A percentile compares a stretch with the other conserved stretches of the same genome.
Conservation (phyloP, 192 early-diverging fungal species). For the Podila epicladia region DNA sequence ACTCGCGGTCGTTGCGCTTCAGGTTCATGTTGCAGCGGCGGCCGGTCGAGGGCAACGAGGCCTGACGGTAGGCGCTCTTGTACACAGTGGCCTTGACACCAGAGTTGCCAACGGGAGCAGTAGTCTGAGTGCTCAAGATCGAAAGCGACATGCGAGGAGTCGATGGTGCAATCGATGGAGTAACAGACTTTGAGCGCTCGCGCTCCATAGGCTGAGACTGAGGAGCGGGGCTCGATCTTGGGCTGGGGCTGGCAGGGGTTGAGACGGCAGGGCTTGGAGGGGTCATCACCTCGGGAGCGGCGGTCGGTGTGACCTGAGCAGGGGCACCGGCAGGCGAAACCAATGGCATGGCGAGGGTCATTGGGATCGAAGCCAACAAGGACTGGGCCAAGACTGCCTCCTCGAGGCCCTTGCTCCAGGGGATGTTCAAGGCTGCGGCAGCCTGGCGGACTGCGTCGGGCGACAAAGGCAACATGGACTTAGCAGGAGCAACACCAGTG, state of each 20-base stretch:
- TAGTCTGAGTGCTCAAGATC: slow-evolving; percentile 45
- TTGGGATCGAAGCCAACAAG: slow-evolving; percentile 47
- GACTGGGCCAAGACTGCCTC: slow-evolving; percentile 50
- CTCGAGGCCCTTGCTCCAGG: slow-evolving; percentile 50
- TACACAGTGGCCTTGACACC: slow-evolving; percentile 38
- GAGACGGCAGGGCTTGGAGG: slow-evolving; percentile 11
- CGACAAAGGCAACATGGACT: slow-evolving; percentile 29
- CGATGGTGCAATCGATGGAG: slow-evolving; percentile 29
- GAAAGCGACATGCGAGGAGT: slow-evolving; percentile 41
- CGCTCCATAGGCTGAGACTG: slow-evolving; percentile 3
- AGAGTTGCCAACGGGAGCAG: slow-evolving; percentile 15
- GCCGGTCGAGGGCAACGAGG: slow-evolving; percentile 12
- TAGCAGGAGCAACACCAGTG: slow-evolving; percentile 7
- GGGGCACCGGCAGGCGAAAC: neutral
- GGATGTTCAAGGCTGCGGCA: slow-evolving; percentile 50
- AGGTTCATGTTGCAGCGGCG: slow-evolving; percentile 12
- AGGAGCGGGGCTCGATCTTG: slow-evolving; percentile 17
- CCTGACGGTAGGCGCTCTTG: slow-evolving; percentile 40
- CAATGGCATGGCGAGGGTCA: slow-evolving; percentile 32
- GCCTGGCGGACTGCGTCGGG: slow-evolving; percentile 48
- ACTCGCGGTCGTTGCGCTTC: slow-evolving; percentile 34
- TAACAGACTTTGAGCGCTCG: slow-evolving; percentile 15
- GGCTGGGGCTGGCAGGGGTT: slow-evolving; percentile 14
- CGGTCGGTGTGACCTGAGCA: neutral
- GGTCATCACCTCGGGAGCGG: slow-evolving; percentile 1